These are phyloP conservation scores for Rhypophila decipiens DNA, from an alignment of 495 filamentous ascomycete species.

Conservation along the genomic window DNA sequence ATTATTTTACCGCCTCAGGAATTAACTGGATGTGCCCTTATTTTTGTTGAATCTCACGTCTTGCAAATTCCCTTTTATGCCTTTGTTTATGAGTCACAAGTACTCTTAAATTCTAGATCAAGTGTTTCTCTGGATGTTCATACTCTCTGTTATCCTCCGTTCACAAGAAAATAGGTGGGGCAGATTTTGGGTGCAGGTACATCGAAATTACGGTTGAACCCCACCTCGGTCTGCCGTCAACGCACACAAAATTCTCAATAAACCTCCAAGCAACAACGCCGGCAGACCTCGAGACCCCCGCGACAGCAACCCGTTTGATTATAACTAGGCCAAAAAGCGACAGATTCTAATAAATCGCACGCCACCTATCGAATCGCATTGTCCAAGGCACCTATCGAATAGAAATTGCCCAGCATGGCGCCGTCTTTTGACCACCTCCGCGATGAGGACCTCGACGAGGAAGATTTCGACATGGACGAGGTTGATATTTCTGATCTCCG, in stretches of 20 bases:
- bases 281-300: conserved; percentile 2
- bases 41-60: too few species aligned
- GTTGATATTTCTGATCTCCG: conserved; percentile 91
- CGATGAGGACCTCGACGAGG: conserved; percentile 72
- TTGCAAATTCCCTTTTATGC: too few species aligned
- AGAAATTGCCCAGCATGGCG: conserved; percentile 44
- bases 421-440: conserved; percentile 53
- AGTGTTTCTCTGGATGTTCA: too few species aligned
- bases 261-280: conserved; percentile 19
- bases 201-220: conserved; percentile 15
- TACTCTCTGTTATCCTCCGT: too few species aligned
- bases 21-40: too few species aligned
- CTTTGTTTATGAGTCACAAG: too few species aligned
- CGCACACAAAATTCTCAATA: conserved; percentile 32
- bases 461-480: conserved; percentile 84
- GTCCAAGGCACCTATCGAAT: not conserved
- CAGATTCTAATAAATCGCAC: conserved; percentile 10
- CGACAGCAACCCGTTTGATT: conserved; percentile 7
- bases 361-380: not conserved
- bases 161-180: conserved; percentile 22
- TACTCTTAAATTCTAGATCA: too few species aligned
- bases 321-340: too few species aligned
- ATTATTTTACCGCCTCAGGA: too few species aligned
- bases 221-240: conserved; percentile 26
- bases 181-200: conserved; percentile 18